A percentile compares a stretch with the other conserved stretches of the same genome.
Conservation (phyloP, 129 eudicot genomes). For the Erigeron canadensis region DNA sequence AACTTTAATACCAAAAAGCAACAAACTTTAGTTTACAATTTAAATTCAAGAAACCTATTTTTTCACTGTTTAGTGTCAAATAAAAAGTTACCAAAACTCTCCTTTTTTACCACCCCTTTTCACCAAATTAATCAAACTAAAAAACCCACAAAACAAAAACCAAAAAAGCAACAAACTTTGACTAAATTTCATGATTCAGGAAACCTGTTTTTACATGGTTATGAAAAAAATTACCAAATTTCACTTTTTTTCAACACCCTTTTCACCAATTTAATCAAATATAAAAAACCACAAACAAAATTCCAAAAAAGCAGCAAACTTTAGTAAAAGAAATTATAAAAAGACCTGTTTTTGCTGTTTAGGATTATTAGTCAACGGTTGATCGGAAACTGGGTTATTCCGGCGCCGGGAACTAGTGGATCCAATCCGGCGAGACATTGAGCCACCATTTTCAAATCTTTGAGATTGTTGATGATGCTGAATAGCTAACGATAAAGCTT, state of each 20-base stretch:
- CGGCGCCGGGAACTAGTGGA: slow-evolving; percentile 84
- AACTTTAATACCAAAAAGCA: neutral
- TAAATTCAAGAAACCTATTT: too few species aligned
- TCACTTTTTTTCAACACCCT: neutral
- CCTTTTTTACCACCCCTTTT: slow-evolving; percentile 3
- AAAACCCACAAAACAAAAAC: slow-evolving; percentile 8
- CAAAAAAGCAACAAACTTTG: neutral
- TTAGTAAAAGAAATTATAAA: neutral
- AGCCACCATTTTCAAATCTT: slow-evolving; percentile 63
- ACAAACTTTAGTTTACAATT: neutral
- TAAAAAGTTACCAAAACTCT: neutral
- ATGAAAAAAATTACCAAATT: too few species aligned
- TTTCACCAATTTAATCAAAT: slow-evolving; percentile 16
- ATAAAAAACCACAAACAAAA: slow-evolving; percentile 10
- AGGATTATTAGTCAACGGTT: slow-evolving; percentile 32
- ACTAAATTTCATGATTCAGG: too few species aligned
- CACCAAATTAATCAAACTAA: slow-evolving; percentile 18
- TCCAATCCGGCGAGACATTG: slow-evolving; percentile 88
- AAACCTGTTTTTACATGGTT: too few species aligned
- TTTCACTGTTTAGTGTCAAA: too few species aligned
- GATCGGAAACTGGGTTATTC: slow-evolving; percentile 47
- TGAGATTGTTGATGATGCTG: slow-evolving; percentile 95
- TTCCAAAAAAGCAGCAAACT: neutral
- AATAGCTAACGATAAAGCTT: slow-evolving; percentile 90
- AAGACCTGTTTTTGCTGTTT: slow-evolving; percentile 54